phyloP scores from a whole-genome alignment of 176 grass and related monocot species.

The Areca catechu region DNA sequence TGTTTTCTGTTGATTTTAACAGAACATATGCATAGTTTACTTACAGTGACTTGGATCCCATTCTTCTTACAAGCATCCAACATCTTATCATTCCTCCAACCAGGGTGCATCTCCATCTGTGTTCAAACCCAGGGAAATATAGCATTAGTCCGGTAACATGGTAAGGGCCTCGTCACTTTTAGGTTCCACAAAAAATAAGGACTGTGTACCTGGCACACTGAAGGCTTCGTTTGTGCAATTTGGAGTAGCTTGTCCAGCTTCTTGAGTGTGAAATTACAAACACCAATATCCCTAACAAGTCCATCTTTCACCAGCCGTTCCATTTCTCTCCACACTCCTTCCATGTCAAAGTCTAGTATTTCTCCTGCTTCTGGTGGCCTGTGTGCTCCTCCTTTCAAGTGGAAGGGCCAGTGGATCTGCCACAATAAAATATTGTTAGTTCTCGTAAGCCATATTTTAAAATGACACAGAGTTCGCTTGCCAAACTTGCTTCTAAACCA shows the following conservation, averaged over 20 bases:
- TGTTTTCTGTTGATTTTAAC: neutral
- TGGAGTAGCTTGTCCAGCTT: conserved; percentile 50
- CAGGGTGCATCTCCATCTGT: conserved; percentile 82
- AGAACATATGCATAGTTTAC: neutral
- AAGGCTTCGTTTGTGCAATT: conserved; percentile 33
- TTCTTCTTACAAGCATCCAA: conserved; percentile 64
- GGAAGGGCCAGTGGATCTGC: conserved; percentile 76
- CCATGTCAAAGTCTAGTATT: conserved; percentile 75
- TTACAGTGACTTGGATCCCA: conserved; percentile 66
- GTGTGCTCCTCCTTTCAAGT: conserved; percentile 51
- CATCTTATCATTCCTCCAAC: conserved; percentile 77
- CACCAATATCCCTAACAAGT: conserved; percentile 52
- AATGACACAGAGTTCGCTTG: too few relatives aligned
- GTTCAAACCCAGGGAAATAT: too few relatives aligned
- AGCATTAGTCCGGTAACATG: neutral
- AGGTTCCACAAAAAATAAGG: too few relatives aligned
- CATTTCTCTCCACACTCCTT: conserved; percentile 83
- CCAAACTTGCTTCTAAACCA: too few relatives aligned
- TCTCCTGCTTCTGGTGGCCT: conserved; percentile 54
- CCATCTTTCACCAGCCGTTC: conserved; percentile 52
- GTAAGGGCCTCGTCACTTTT: neutral
- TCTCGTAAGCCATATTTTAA: too few relatives aligned
- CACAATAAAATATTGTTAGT: too few relatives aligned
- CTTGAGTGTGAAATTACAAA: conserved; percentile 51
- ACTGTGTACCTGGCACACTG: conserved; percentile 59